Evolutionary conservation across 768 basidiomycete genomes (phyloP), one percentile per base, ranked within the genome.

Genomic region (Tricholoma bakamatsutake): DNA sequence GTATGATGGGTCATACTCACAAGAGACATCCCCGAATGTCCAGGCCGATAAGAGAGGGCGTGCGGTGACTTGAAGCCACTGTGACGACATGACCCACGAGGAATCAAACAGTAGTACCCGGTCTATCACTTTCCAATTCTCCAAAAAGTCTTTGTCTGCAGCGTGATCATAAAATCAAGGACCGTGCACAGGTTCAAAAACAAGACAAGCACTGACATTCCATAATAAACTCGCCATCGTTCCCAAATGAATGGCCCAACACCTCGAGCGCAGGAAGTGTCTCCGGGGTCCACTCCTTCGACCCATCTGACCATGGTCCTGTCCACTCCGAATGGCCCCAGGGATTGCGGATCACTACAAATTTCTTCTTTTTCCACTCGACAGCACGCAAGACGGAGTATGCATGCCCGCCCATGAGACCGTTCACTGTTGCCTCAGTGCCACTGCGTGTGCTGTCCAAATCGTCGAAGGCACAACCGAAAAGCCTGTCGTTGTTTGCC

Each of bases 151-250:
- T 34, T 66, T 60, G 56, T 74, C 73, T 74, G 35, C 6, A 34
- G 1, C 12, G 40, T 30, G 15, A 15, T 24, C 15, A 12, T 27
- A 2, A 18, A n/a, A 37, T 43, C 47, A 27, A 18, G 2, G 6
- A 8, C 18, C 13, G 31, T 45, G n/a, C 11, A 33, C 13, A 10
- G 13, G 13, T 37, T 49, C 33, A 4, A 1, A n/a, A 1, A 28
- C n/a, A 17, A 12, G 31, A 43, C 5, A 11, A 35, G 5, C 27
- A 64, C 70, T 53, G 47, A 74, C 73, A 74, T 69, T 81, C 80
- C 80, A 81, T 80, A 7, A 82, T 69, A 51, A 82, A 82, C 47
- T 78, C 71, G 0, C 80, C 81, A 57, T 78, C 75, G 31, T 75
- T 65, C 7, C 80, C 80, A 57, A 82, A 81, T 2, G 67, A 53